Percentiles rank a stretch among this genome's conserved stretches.
These are phyloP conservation scores for Geotrichum cucujoidarum DNA, from an alignment of 1,139 yeast genomes.

Conservation along the genomic window DNA sequence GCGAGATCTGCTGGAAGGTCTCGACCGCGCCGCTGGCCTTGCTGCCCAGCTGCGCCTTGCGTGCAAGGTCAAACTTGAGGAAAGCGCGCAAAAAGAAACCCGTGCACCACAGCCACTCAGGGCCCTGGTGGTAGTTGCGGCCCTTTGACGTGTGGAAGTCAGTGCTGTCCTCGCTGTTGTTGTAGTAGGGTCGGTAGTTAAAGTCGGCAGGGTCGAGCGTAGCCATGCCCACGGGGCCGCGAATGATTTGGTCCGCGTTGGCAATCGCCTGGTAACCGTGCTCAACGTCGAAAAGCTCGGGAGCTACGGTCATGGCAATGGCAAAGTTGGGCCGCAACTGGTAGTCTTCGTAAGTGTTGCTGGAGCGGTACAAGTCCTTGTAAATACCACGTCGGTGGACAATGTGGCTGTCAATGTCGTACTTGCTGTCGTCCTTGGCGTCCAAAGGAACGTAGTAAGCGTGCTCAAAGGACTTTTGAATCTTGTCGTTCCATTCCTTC, in stretches of 20 bases:
- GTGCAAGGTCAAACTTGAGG: constrained; percentile 46
- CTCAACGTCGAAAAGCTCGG: constrained; percentile 69
- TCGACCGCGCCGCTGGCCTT: constrained; percentile 27
- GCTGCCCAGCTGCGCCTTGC: constrained; percentile 24
- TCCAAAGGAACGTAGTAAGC: constrained; percentile 70
- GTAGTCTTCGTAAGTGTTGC: constrained; percentile 88
- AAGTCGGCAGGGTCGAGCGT: constrained; percentile 90
- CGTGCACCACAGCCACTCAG: constrained; percentile 94
- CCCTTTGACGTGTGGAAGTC: constrained; percentile 95
- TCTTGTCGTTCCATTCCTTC: constrained; percentile 63
- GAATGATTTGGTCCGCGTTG: constrained; percentile 63
- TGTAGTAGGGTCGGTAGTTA: constrained; percentile 86
- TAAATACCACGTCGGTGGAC: constrained; percentile 90
- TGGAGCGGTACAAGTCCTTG: constrained; percentile 75
- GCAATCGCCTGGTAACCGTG: constrained; percentile 60
- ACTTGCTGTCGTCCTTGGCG: constrained; percentile 48
- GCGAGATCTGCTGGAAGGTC: constrained; percentile 42
- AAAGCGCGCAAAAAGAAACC: constrained; percentile 86
- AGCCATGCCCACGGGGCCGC: constrained; percentile 90
- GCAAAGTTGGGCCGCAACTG: constrained; percentile 90
- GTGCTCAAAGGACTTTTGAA: constrained; percentile 71
- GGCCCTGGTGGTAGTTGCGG: constrained; percentile 96
- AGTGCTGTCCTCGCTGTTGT: constrained; percentile 69
- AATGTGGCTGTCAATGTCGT: constrained; percentile 56
- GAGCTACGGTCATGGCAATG: constrained; percentile 89